Conservation (phyloP, 495 filamentous ascomycete species). For the Penicillium egyptiacum region DNA sequence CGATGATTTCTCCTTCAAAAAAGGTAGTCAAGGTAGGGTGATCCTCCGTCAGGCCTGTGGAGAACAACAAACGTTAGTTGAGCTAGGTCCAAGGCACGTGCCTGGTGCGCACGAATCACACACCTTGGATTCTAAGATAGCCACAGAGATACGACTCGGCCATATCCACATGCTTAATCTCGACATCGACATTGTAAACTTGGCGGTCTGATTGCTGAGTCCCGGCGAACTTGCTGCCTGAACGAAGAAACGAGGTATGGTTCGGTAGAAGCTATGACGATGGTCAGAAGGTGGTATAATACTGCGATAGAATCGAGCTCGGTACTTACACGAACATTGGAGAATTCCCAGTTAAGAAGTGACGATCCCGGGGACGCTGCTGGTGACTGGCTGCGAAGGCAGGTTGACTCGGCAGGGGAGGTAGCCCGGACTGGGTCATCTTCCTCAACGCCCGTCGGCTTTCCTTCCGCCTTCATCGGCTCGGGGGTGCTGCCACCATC, state of each 20-base stretch:
- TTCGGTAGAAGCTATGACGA: conserved; percentile 45
- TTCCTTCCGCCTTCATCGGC: conserved; percentile 33
- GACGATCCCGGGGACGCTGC: conserved; percentile 39
- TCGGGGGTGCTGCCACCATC: conserved; percentile 37
- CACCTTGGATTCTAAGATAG: conserved; percentile 94
- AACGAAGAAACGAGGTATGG: conserved; percentile 74
- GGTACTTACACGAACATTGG: conserved; percentile 60
- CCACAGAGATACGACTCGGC: conserved; percentile 92
- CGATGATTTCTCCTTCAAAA: conserved; percentile 98
- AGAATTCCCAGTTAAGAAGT: conserved; percentile 63
- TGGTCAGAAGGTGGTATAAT: conserved; percentile 12
- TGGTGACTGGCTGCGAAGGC: conserved; percentile 30
- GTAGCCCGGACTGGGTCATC: conserved; percentile 41
- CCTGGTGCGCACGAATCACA: conserved; percentile 25
- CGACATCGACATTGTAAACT: conserved; percentile 91
- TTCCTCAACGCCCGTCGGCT: conserved; percentile 32
- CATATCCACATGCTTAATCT: conserved; percentile 96
- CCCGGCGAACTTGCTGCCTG: conserved; percentile 85
- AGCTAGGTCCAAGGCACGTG: conserved; percentile 21
- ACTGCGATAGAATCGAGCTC: not conserved
- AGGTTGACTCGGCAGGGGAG: conserved; percentile 34
- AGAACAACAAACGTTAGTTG: conserved; percentile 10
- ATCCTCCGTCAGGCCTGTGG: conserved; percentile 83
- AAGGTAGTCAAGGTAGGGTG: conserved; percentile 96
- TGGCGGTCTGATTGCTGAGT: conserved; percentile 90